Evolutionary conservation across 2,329 filamentous ascomycete genomes (phyloP), one percentile per base, ranked within the genome.

Genomic region (Juglanconis juglandina): DNA sequence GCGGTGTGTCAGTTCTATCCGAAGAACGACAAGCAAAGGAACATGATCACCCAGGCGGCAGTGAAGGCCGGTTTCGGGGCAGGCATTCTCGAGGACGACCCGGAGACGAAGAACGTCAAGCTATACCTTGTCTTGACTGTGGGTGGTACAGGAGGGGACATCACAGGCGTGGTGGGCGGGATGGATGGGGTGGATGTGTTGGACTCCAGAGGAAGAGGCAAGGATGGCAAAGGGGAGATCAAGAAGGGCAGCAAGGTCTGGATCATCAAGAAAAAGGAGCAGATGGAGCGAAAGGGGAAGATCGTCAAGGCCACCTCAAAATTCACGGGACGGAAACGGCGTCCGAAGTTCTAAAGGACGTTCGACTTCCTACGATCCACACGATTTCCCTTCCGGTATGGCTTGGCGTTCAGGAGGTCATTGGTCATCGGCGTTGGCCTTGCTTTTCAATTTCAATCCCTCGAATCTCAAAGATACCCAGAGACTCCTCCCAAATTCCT

Each of bases 1-100:
- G 95, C 95, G 0, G 94, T 98, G 13, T 96, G 93, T 72, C 95
- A 99, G 71, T 99, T 99, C 75, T 99, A 99, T 73, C 95, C 95
- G 3, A 96, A 96, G 77, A 98, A 99, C 73, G 90, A 96, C 67
- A 81, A 85, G 64, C 95, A 99, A 77, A 86, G 93, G 70, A 87
- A 84, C 70, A 96, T 99, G 93, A 96, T 99, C 67, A 91, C 88
- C 55, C 83, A 85, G 61, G 95, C 95, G 0, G 95, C 95, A 0
- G 89, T 98, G 63, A 92, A 90, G 71, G 95, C 95, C 1, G 95
- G 95, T 0, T 99, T 99, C 69, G 94, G 95, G 52, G 95, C 95
- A 0, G 95, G 95, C 77, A 83, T 99, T 39, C 79, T 99, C 52
- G 94, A 98, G 75, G 95, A 99, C 75, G 94, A 98, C 72, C 91